A percentile compares a stretch with the other conserved stretches of the same genome.
Evolutionary conservation across 164 flowering plant genomes (phyloP).

Genomic region (Dillenia turbinata): DNA sequence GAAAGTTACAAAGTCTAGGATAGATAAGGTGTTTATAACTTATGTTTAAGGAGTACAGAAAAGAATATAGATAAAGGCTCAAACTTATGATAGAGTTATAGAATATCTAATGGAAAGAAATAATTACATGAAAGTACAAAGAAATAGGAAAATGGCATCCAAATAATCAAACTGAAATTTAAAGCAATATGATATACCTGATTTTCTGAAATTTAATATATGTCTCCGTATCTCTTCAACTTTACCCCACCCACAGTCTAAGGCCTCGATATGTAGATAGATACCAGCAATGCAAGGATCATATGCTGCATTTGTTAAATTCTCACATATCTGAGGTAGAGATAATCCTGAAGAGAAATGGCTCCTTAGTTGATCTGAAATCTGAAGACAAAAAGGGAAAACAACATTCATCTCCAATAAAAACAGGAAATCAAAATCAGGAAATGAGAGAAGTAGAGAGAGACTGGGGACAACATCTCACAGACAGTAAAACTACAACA

Average conservation of each 20-base stretch:
- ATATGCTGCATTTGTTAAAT: conserved; percentile 81
- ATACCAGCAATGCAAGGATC: conserved; percentile 90
- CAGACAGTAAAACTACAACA: no score
- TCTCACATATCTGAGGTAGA: conserved; percentile 90
- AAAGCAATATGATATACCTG: conserved; percentile 40
- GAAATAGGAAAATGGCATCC: not conserved
- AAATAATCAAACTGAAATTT: not conserved
- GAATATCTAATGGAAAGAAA: not conserved
- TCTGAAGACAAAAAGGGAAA: conserved; percentile 34
- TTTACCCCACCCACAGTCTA: conserved; percentile 94
- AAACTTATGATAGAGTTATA: not conserved
- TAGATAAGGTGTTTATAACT: not conserved
- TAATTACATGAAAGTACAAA: not conserved
- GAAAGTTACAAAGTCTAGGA: not conserved
- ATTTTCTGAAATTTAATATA: conserved; percentile 70
- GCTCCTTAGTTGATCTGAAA: conserved; percentile 79
- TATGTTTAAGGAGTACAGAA: not conserved
- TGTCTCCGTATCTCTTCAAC: conserved; percentile 92
- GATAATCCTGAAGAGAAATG: conserved; percentile 81
- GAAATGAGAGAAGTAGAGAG: not conserved
- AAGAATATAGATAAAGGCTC: not conserved
- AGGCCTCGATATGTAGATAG: conserved; percentile 80
- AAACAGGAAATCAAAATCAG: not conserved
- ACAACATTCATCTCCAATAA: not conserved
- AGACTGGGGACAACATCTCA: no score